Conservation (phyloP, 176 grass and related monocot species). For the Miscanthus lutarioriparius region DNA sequence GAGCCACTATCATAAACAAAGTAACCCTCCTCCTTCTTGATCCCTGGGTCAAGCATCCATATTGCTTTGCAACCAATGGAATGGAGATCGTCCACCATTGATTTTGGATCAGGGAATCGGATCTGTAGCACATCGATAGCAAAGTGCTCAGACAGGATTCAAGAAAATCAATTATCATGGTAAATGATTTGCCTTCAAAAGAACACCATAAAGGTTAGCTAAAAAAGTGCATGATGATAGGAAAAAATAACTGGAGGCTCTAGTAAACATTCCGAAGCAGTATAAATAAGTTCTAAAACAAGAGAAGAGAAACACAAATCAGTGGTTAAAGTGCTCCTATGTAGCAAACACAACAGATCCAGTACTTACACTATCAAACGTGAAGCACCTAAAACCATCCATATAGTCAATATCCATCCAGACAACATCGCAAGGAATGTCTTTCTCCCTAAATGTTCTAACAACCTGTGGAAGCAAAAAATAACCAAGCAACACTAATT, state of each 20-base stretch:
- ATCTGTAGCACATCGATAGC: conserved; percentile 43
- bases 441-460: conserved; percentile 85
- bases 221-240: not conserved
- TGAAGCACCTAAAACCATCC: conserved; percentile 97
- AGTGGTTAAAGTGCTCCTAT: not conserved
- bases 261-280: not conserved
- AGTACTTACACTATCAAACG: conserved; percentile 72
- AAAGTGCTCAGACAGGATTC: conserved; percentile 14
- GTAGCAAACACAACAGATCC: not conserved
- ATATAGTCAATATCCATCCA: conserved; percentile 99
- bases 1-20: conserved; percentile 84
- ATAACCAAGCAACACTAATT: not conserved
- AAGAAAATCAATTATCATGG: conserved; percentile 2
- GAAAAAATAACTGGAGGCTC: not conserved
- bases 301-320: not conserved
- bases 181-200: not conserved
- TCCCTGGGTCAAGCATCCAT: conserved; percentile 99
- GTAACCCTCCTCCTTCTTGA: conserved; percentile 83
- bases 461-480: conserved; percentile 61
- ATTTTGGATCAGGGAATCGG: conserved; percentile 77
- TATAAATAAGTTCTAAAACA: conserved; percentile 11
- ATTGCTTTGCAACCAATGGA: conserved; percentile 78
- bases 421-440: conserved; percentile 95
- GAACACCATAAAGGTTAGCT: not conserved
- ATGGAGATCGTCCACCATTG: conserved; percentile 80